Evolutionary conservation across 2,329 filamentous ascomycete genomes (phyloP).

Genomic region (Cladosporium halotolerans): DNA sequence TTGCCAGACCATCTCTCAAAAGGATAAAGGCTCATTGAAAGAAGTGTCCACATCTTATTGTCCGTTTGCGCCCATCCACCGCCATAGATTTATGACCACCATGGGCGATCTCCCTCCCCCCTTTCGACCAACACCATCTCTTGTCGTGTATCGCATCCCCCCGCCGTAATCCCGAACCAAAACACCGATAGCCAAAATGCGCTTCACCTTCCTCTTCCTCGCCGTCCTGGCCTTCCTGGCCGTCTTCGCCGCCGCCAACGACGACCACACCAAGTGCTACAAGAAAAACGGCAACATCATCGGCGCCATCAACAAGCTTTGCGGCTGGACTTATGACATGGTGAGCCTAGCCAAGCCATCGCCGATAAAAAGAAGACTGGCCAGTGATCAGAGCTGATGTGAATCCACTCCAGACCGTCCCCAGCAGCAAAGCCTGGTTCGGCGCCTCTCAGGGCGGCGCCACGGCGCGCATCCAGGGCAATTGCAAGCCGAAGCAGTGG

Average conservation of each 20-base stretch:
- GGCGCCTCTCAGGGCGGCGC: conserved; percentile 4
- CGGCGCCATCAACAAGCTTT: conserved; percentile 3
- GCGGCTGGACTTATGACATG: neutral
- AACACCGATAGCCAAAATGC: neutral
- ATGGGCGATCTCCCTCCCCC: too few species aligned
- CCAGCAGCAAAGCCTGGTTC: neutral
- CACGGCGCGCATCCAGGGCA: conserved; percentile 13
- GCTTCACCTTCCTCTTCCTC: conserved; percentile 1
- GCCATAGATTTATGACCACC: neutral
- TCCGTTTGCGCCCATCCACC: neutral
- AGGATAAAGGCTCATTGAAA: too few species aligned
- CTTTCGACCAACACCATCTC: neutral
- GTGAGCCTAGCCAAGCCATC: neutral
- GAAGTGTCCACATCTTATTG: neutral
- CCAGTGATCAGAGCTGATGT: neutral
- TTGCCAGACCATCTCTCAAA: too few species aligned
- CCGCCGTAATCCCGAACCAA: too few species aligned
- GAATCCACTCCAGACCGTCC: neutral
- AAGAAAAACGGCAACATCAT: neutral
- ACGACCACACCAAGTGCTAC: neutral
- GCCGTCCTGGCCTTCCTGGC: conserved; percentile 1
- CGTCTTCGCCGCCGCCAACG: neutral
- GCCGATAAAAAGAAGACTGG: too few species aligned
- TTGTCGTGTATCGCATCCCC: too few species aligned
- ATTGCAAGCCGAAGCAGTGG: conserved; percentile 19